These are phyloP conservation scores for Hygrocybe punicea DNA, from an alignment of 768 basidiomycete species.

Conservation along the genomic window DNA sequence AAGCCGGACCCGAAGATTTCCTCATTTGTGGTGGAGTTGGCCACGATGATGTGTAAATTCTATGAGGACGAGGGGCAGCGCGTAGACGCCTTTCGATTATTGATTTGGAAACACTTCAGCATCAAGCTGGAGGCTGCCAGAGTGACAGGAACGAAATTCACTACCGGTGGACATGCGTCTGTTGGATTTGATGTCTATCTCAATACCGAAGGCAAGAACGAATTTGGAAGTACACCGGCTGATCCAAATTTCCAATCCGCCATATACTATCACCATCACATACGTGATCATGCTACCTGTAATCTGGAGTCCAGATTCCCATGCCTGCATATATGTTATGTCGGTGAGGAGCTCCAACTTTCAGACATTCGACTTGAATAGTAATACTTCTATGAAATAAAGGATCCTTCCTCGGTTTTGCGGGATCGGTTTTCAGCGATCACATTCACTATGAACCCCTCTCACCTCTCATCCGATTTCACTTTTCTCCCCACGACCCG, in stretches of 20 bases:
- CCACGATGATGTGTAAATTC: too few species aligned
- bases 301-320: neutral
- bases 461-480: slow-evolving; percentile 3
- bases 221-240: neutral
- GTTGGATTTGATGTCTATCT: slow-evolving; percentile 1
- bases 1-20: too few species aligned
- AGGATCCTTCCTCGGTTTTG: neutral
- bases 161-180: neutral
- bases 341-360: slow-evolving; percentile 11
- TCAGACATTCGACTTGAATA: neutral
- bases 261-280: slow-evolving; percentile 14
- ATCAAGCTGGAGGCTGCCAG: neutral
- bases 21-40: too few species aligned
- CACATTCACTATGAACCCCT: slow-evolving; percentile 9
- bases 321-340: slow-evolving; percentile 7
- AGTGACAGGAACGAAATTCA: neutral
- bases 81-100: neutral
- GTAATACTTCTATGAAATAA: neutral
- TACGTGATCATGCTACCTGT: neutral
- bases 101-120: neutral
- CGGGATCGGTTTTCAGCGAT: slow-evolving; percentile 12
- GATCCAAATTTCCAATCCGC: slow-evolving; percentile 19
- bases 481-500: slow-evolving; percentile 6
- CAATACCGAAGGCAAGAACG: slow-evolving; percentile 15
- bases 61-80: too few species aligned